Conservation (phyloP, 192 early-diverging fungal genomes). For the Dispira parvispora region DNA sequence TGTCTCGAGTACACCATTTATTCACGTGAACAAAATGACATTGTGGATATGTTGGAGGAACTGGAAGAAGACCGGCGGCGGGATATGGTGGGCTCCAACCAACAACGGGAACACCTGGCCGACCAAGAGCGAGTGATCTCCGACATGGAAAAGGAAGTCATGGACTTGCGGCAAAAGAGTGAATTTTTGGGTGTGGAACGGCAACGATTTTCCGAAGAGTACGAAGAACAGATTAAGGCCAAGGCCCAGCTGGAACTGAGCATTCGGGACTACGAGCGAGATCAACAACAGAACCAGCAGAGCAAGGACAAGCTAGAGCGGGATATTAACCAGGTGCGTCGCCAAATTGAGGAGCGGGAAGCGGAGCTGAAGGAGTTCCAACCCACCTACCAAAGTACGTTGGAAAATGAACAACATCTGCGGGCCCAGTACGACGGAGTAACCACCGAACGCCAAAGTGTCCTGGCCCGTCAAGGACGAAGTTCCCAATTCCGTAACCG, state of each 20-base stretch:
- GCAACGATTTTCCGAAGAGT: constrained; percentile 49
- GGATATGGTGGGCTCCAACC: constrained; percentile 35
- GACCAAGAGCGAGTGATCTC: constrained; percentile 33
- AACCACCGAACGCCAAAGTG: constrained; percentile 51
- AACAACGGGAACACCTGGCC: constrained; percentile 34
- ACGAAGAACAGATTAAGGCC: constrained; percentile 54
- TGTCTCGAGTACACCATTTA: constrained; percentile 90
- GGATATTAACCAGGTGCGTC: constrained; percentile 16
- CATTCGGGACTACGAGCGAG: constrained; percentile 67
- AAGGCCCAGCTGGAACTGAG: constrained; percentile 63
- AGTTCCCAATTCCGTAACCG: constrained; percentile 57
- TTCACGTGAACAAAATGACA: constrained; percentile 69
- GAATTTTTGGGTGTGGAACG: constrained; percentile 51
- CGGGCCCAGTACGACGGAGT: constrained; percentile 48
- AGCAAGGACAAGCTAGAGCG: constrained; percentile 28
- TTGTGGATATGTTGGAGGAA: constrained; percentile 60
- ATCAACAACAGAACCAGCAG: constrained; percentile 25
- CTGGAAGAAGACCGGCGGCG: constrained; percentile 30
- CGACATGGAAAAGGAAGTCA: constrained; percentile 36
- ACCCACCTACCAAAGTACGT: constrained; percentile 45
- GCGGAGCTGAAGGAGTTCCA: constrained; percentile 39
- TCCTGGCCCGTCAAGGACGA: constrained; percentile 79
- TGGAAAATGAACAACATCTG: constrained; percentile 35
- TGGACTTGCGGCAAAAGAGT: constrained; percentile 40
- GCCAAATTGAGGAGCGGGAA: constrained; percentile 44